phyloP scores from a whole-genome alignment of 1,139 yeast genomes.

The Candida tetrigidarum region DNA sequence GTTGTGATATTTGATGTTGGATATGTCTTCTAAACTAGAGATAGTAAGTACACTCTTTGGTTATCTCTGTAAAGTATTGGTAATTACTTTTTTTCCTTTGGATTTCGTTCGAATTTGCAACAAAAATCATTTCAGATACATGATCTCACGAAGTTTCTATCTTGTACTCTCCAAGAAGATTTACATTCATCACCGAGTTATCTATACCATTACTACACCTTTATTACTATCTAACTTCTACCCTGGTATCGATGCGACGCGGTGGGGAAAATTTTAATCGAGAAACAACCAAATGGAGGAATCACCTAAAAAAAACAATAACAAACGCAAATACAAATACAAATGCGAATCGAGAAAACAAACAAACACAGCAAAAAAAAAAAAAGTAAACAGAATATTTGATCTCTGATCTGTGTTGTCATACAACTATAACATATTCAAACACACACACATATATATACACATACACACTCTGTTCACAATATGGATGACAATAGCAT shows the following conservation, averaged over 20 bases:
- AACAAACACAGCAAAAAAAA: conserved; percentile 79
- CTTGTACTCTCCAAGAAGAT: no score
- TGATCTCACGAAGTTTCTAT: no score
- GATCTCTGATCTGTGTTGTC: conserved; percentile 3
- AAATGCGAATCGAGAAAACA: conserved; percentile 27
- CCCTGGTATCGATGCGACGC: no score
- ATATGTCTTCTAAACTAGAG: neutral
- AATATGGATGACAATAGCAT: conserved; percentile 5
- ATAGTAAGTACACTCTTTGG: no score
- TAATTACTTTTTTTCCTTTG: no score
- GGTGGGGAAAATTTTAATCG: neutral
- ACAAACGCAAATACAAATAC: neutral
- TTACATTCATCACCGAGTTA: no score
- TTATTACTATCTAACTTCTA: no score
- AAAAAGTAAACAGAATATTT: neutral
- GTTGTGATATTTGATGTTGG: neutral
- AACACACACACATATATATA: neutral
- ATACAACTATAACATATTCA: neutral
- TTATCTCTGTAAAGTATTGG: no score
- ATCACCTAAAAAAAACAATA: neutral
- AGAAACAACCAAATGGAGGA: neutral
- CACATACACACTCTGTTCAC: neutral
- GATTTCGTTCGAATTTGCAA: no score
- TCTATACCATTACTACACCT: no score
- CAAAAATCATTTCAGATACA: no score